phyloP scores from a whole-genome alignment of 2,329 filamentous ascomycete genomes.

The Phialophora verrucosa region DNA sequence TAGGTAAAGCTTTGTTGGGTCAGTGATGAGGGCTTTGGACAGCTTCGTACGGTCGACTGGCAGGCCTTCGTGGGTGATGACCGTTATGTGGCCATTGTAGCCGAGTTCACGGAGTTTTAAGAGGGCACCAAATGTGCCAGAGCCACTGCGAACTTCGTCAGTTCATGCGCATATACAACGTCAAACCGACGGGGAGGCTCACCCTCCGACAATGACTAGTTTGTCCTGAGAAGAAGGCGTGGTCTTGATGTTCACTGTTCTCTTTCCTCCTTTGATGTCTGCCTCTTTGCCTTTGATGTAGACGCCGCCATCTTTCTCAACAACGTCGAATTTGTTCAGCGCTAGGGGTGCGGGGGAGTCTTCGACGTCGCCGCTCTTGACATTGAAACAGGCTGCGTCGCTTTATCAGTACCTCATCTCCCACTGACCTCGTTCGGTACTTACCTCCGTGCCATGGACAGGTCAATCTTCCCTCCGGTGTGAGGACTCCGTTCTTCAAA shows the following conservation, averaged over 20 bases:
- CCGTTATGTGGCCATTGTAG: conserved; percentile 77
- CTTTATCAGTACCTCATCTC: background rate
- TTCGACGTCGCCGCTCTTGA: conserved; percentile 88
- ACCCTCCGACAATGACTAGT: conserved; percentile 82
- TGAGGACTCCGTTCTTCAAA: conserved; percentile 81
- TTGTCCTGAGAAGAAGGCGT: conserved; percentile 64
- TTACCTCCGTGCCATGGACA: conserved; percentile 96
- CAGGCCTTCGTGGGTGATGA: conserved; percentile 82
- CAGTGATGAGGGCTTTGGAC: conserved; percentile 87
- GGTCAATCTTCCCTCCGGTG: conserved; percentile 79
- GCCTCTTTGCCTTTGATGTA: conserved; percentile 83
- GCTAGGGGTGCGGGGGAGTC: conserved; percentile 89
- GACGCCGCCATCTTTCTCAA: conserved; percentile 79
- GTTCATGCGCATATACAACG: conserved; percentile 12
- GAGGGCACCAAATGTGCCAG: conserved; percentile 78
- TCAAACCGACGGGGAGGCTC: conserved; percentile 37
- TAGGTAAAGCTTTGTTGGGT: conserved; percentile 77
- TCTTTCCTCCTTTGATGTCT: conserved; percentile 75
- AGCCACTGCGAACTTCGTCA: conserved; percentile 62
- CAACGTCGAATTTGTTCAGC: conserved; percentile 80
- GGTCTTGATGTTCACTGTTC: conserved; percentile 76
- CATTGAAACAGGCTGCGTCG: conserved; percentile 82
- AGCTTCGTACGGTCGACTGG: conserved; percentile 95
- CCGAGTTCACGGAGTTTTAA: conserved; percentile 83
- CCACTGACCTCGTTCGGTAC: conserved; percentile 39